Evolutionary conservation across 768 basidiomycete genomes (phyloP), one percentile per base, ranked within the genome.

Genomic region (Fomitopsis pulvina): DNA sequence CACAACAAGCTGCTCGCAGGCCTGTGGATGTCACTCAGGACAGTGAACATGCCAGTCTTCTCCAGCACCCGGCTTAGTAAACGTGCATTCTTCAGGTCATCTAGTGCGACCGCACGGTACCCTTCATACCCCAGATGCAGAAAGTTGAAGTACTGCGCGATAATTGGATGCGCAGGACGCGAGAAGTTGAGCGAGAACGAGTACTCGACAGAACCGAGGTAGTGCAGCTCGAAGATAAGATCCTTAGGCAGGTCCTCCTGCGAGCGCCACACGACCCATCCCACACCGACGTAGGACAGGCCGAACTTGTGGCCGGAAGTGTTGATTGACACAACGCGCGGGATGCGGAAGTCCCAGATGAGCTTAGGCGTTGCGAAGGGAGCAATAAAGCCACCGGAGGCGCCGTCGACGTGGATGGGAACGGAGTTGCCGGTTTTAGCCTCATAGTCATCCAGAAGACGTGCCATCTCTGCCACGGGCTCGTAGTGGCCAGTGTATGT

Each of bases 401-500:
- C 82, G 20, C 70, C 82, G 51, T 81, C 83, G 25, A 80, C 77
- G 39, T 54, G 50, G 24, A 43, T 54, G 20, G 77, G 72, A 27
- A 75, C 69, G 42, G 63, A 64, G 52, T 62, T 58, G n/a, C 74
- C 75, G 0, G 71, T 76, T 52, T 66, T 58, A 18, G 43, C 62
- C 63, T 83, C 74, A 58, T 79, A 83, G 51, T 67, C 73, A 69
- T 75, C 73, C 64, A 92, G 71, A 9, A 88, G 73, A 37, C 83
- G 81, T 1, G 85, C 72, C 81, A 96, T 88, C 63, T 85, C 87
- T 63, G 87, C 78, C 27, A 96, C 92, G 11, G 85, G 81, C 59
- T 95, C 93, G 59, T 74, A 80, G 56, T 71, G 72, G n/a, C 75
- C 78, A 5, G 78, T 79, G 55, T 73, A 75, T 22, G 74, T 77